Conservation (phyloP, 169 alveolate species). For the Neospora caninum region DNA sequence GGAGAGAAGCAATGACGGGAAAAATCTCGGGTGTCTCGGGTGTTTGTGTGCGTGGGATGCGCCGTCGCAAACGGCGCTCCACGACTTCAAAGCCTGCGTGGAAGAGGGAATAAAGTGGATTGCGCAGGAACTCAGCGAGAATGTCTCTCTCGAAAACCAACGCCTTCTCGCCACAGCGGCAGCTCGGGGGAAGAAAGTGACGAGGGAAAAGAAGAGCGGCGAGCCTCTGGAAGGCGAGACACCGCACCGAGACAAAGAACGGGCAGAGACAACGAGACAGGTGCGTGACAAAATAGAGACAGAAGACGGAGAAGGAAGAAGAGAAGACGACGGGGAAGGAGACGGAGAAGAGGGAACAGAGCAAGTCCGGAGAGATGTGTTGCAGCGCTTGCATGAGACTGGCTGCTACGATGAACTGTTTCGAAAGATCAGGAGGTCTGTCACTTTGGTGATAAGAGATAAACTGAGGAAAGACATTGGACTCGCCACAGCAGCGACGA, state of each 20-base stretch:
- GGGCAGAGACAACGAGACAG: too few relatives aligned
- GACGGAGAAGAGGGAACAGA: neutral
- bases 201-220: neutral
- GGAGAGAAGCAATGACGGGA: neutral
- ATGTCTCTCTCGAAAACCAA: neutral
- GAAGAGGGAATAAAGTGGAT: conserved; percentile 2
- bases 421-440: neutral
- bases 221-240: neutral
- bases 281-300: too few relatives aligned
- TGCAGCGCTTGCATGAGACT: neutral
- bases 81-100: conserved; percentile 2
- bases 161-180: neutral
- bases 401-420: conserved; percentile 38
- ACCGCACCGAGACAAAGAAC: neutral
- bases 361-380: neutral
- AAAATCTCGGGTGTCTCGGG: neutral
- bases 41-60: neutral
- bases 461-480: neutral
- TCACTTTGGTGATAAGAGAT: neutral
- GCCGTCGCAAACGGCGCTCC: neutral
- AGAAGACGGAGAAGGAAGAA: neutral
- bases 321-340: neutral
- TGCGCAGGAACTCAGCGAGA: neutral
- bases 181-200: neutral
- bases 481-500: conserved; percentile 7